Evolutionary conservation across 352 stramenopile species (phyloP).

Genomic region (Pythium periplocum): DNA sequence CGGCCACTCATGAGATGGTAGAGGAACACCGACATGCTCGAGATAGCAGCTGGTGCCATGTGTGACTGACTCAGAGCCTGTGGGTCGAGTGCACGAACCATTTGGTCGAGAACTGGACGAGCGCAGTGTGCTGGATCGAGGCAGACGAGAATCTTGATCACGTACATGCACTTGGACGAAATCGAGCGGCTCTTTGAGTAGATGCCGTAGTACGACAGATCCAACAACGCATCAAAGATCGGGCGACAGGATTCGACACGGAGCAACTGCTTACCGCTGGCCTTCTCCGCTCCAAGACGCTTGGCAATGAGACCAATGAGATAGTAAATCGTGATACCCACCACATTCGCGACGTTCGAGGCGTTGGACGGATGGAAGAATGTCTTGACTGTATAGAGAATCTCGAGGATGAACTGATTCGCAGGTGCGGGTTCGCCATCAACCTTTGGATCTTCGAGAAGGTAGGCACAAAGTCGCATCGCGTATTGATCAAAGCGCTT

Average conservation of each 20-base stretch:
- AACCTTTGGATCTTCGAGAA: slow-evolving; percentile 26
- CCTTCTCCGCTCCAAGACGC: slow-evolving; percentile 53
- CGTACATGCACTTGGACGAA: slow-evolving; percentile 61
- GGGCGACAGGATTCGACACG: slow-evolving; percentile 24
- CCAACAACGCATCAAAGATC: slow-evolving; percentile 43
- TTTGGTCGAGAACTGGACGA: slow-evolving; percentile 50
- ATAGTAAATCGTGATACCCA: slow-evolving; percentile 53
- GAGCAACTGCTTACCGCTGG: slow-evolving; percentile 8
- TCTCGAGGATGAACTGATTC: slow-evolving; percentile 49
- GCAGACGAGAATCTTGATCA: slow-evolving; percentile 62
- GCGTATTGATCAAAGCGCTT: slow-evolving; percentile 53
- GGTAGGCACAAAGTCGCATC: slow-evolving; percentile 50
- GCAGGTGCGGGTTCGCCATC: slow-evolving; percentile 11
- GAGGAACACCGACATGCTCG: slow-evolving; percentile 52
- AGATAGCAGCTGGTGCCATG: slow-evolving; percentile 64
- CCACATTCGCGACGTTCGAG: slow-evolving; percentile 42
- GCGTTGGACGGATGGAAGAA: slow-evolving; percentile 78
- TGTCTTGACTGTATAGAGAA: slow-evolving; percentile 49
- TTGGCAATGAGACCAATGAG: slow-evolving; percentile 41
- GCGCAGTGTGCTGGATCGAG: slow-evolving; percentile 40
- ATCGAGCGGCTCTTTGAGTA: slow-evolving; percentile 69
- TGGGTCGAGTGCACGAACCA: slow-evolving; percentile 64
- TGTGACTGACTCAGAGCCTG: slow-evolving; percentile 68
- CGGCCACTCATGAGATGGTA: slow-evolving; percentile 61
- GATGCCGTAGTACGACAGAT: slow-evolving; percentile 59